Conservation (phyloP, 2,329 filamentous ascomycete species). For the Canariomyces notabilis region DNA sequence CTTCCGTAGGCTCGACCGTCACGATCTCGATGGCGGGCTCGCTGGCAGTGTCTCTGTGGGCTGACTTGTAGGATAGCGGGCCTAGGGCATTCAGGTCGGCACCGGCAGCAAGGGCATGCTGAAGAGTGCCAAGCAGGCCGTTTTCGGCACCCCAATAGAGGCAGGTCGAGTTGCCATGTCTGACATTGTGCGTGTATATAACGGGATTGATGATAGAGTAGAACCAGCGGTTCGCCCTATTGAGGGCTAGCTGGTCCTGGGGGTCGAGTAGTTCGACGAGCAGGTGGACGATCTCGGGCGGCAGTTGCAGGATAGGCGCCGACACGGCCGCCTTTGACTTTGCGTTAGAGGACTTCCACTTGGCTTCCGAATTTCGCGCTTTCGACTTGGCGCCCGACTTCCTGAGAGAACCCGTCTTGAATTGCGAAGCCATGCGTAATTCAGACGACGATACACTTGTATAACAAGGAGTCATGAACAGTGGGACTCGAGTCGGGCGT, state of each 20-base stretch:
- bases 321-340: constrained; percentile 9
- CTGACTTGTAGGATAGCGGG: constrained; percentile 10
- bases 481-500: too few relatives aligned
- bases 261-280: constrained; percentile 18
- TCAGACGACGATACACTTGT: too few relatives aligned
- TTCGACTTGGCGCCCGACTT: constrained; percentile 12
- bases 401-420: constrained; percentile 5
- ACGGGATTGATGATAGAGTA: constrained; percentile 21
- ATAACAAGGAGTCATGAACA: too few relatives aligned
- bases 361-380: constrained; percentile 6
- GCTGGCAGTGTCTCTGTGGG: background rate
- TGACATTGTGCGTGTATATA: constrained; percentile 21
- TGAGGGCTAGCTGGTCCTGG: constrained; percentile 18
- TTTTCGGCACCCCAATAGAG: constrained; percentile 24
- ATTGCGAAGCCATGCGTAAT: constrained; percentile 7
- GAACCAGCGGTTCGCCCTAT: constrained; percentile 18
- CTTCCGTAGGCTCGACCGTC: constrained; percentile 10
- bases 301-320: constrained; percentile 18
- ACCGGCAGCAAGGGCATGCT: constrained; percentile 22
- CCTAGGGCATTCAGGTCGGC: constrained; percentile 19
- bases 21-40: constrained; percentile 5
- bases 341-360: constrained; percentile 5
- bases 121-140: constrained; percentile 22
- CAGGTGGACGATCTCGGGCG: constrained; percentile 21
- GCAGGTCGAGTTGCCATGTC: constrained; percentile 6